Base-by-base conservation (phyloP, 495 filamentous ascomycete species). In the Neurospora intermedia region DNA sequence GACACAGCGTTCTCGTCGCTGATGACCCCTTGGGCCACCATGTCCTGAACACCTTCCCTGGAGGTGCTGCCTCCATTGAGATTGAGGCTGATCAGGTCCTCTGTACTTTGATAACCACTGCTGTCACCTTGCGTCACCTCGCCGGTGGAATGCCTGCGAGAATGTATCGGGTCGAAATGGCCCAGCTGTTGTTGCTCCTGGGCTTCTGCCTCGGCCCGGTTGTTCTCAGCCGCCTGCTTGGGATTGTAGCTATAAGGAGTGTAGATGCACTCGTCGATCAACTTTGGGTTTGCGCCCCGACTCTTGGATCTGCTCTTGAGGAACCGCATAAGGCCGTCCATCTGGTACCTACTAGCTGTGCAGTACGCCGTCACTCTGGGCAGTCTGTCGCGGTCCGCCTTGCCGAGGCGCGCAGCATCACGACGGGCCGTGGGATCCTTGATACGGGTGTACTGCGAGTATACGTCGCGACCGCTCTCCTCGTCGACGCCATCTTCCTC, bases 251-350 rank as follows among this genome's bases (percentile, higher is more conserved):
- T 91, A 80, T 93, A 99, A 0, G 94, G 92, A 4, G 95, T 93
- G 79, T 98, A 99, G 72, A 98, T 93, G 81, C 96, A 99, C 76
- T 99, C 96, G 80, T 99, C 96, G 74, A 96, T 96, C 48, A 93
- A 82, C 81, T 97, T 98, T 11, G 96, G 94, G 73, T 89, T 91
- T 4, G 96, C 87, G 3, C 93, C 93, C 71, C 92, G 88, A 46
- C 86, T 88, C 76, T 90, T 91, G 35, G 87, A 86, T 69, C 92
- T 86, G 11, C 92, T 91, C 81, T 98, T 99, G 41, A 99, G 83
- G 77, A 93, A 98, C 71, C 90, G 88, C 87, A 97, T 91, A 54
- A 98, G 84, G 6, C 90, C 90, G 8, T 97, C 94, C 81, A 97
- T 88, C 73, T 93, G 89, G 78, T 98, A 98, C 15, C 88, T 91